Conservation (phyloP, 2,329 filamentous ascomycete species). For the Fusarium illudens region DNA sequence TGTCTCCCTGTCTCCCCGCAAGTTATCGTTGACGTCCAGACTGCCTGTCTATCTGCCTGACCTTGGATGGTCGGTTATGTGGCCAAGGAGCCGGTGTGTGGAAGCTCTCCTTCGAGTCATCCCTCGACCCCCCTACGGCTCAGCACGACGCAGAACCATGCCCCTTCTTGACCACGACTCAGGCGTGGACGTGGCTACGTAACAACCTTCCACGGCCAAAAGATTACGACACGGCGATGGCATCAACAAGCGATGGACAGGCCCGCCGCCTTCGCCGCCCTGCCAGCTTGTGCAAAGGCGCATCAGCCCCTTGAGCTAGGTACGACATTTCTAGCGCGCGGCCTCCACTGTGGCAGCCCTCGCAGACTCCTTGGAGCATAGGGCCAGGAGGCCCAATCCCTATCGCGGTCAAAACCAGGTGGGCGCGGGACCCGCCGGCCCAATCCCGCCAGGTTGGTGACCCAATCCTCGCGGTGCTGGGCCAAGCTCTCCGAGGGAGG, state of each 20-base stretch:
- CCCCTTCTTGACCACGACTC: neutral
- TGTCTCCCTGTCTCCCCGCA: neutral
- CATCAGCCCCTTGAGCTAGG: constrained; percentile 40
- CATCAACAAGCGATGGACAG: constrained; percentile 20
- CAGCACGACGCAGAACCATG: constrained; percentile 12
- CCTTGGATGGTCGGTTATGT: neutral
- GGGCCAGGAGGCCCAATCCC: constrained; percentile 27
- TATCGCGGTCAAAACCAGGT: constrained; percentile 24
- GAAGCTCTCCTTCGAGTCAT: constrained; percentile 1
- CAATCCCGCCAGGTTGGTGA: constrained; percentile 34
- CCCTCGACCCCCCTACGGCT: neutral
- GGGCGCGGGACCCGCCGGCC: constrained; percentile 18
- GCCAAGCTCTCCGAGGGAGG: constrained; percentile 32
- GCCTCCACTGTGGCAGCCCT: constrained; percentile 30
- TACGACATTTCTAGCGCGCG: constrained; percentile 26
- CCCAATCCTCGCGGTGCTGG: constrained; percentile 21
- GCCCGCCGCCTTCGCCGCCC: constrained; percentile 34
- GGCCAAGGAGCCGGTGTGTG: neutral
- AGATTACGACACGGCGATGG: constrained; percentile 9
- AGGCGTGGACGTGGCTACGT: neutral
- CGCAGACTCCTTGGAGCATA: constrained; percentile 27
- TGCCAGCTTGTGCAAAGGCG: constrained; percentile 27
- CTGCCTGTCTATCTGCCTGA: neutral
- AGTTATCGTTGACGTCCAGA: neutral
- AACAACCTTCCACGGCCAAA: constrained; percentile 18